Conservation (phyloP, 371 early-diverging fungal genomes). For the Syncephalastrum contaminatum region DNA sequence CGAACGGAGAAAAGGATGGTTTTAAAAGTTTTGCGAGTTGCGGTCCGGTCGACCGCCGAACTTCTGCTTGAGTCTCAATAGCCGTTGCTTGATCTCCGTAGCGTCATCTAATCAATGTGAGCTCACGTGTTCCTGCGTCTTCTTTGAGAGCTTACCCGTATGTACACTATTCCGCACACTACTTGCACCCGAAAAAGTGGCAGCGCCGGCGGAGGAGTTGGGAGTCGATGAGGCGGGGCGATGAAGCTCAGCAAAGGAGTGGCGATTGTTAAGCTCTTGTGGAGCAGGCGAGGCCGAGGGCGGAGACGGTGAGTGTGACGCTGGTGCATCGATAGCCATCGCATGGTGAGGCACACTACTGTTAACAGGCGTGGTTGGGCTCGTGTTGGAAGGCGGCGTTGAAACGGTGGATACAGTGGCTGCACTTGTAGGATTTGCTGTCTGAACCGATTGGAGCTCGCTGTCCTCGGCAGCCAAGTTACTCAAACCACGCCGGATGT, state of each 20-base stretch:
- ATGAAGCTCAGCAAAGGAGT: too few species aligned
- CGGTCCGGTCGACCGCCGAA: slow-evolving; percentile 46
- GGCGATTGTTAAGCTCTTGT: not conserved
- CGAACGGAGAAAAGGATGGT: too few species aligned
- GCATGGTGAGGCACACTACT: too few species aligned
- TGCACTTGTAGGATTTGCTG: not conserved
- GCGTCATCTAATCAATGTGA: slow-evolving; percentile 29
- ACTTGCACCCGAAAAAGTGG: too few species aligned
- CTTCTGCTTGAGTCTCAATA: slow-evolving; percentile 61
- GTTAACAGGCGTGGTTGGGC: not conserved
- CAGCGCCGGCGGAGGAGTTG: too few species aligned
- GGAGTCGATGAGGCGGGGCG: too few species aligned
- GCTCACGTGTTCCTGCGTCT: not conserved
- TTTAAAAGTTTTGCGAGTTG: slow-evolving; percentile 13
- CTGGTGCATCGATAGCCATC: too few species aligned
- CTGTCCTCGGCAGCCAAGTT: slow-evolving; percentile 64
- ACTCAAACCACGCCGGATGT: slow-evolving; percentile 69
- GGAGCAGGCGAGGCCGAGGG: too few species aligned
- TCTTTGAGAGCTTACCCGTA: slow-evolving; percentile 13
- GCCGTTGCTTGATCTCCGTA: slow-evolving; percentile 42
- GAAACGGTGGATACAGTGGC: not conserved
- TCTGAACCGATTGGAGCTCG: slow-evolving; percentile 20
- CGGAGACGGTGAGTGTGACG: too few species aligned
- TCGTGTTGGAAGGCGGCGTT: not conserved
- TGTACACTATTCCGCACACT: slow-evolving; percentile 14